Conservation (phyloP, 1,284 basidiomycete species). For the Austroboletus olivaceoglutinosus region DNA sequence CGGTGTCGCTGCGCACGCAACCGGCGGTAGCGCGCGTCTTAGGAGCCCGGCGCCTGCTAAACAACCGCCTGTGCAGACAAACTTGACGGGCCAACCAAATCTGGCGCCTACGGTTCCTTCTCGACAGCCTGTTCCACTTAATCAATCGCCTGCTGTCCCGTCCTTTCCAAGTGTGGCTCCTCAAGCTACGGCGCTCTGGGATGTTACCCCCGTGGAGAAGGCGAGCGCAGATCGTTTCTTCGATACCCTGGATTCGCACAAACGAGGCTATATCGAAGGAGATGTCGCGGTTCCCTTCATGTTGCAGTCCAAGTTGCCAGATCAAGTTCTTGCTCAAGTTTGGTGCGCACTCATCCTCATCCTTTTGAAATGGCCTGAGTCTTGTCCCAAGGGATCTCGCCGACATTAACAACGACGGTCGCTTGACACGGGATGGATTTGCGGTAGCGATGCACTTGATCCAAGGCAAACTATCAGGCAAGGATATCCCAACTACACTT, state of each 20-base stretch:
- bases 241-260: constrained; percentile 74
- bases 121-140: constrained; percentile 14
- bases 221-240: constrained; percentile 81
- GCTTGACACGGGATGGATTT: constrained; percentile 89
- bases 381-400: constrained; percentile 77
- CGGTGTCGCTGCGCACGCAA: constrained; percentile 53
- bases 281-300: constrained; percentile 96
- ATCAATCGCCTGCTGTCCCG: constrained; percentile 19
- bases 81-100: constrained; percentile 58
- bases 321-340: constrained; percentile 82
- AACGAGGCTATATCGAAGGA: constrained; percentile 84
- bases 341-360: constrained; percentile 59
- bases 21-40: constrained; percentile 58
- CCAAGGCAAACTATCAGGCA: constrained; percentile 83
- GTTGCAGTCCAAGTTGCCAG: constrained; percentile 86
- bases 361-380: constrained; percentile 10
- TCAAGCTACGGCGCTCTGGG: constrained; percentile 57
- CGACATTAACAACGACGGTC: constrained; percentile 88
- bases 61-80: constrained; percentile 46
- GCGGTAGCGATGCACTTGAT: constrained; percentile 97
- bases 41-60: constrained; percentile 43
- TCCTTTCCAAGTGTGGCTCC: constrained; percentile 28
- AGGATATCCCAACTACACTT: constrained; percentile 72
- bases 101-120: constrained; percentile 22
- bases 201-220: constrained; percentile 84